Conservation (phyloP, 495 filamentous ascomycete species). For the Penicillium odoratum region DNA sequence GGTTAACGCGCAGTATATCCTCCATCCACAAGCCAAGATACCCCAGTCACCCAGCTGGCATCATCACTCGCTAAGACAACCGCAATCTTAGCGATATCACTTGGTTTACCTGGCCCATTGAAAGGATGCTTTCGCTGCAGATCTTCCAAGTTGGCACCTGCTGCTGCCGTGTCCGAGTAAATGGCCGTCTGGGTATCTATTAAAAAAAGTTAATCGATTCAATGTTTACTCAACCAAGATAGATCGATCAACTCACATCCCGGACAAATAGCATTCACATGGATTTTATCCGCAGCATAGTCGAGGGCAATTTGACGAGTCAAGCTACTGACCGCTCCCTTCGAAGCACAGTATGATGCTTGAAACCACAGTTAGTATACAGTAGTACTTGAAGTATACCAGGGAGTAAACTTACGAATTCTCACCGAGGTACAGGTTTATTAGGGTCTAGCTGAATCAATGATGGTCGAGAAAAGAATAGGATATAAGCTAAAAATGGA, state of each 20-base stretch:
- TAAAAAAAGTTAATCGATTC: too few relatives aligned
- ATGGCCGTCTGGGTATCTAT: conserved; percentile 31
- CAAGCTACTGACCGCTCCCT: conserved; percentile 51
- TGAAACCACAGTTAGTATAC: not conserved
- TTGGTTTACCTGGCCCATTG: conserved; percentile 39
- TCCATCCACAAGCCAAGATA: conserved; percentile 9
- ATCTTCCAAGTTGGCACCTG: conserved; percentile 10
- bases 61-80: conserved; percentile 54
- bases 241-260: conserved; percentile 44
- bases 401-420: conserved; percentile 14
- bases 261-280: conserved; percentile 56
- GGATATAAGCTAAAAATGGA: too few relatives aligned
- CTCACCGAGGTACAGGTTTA: not conserved
- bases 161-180: conserved; percentile 10
- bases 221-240: too few relatives aligned
- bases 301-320: conserved; percentile 54
- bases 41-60: conserved; percentile 37
- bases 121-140: conserved; percentile 34
- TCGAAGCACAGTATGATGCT: conserved; percentile 53
- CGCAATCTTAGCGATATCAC: conserved; percentile 48
- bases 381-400: too few relatives aligned
- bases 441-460: too few relatives aligned
- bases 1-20: conserved; percentile 7
- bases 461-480: too few relatives aligned
- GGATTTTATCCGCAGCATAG: conserved; percentile 51